These are phyloP conservation scores for Pythium aquatile DNA, from an alignment of 352 stramenopile genomes.

Conservation along the genomic window DNA sequence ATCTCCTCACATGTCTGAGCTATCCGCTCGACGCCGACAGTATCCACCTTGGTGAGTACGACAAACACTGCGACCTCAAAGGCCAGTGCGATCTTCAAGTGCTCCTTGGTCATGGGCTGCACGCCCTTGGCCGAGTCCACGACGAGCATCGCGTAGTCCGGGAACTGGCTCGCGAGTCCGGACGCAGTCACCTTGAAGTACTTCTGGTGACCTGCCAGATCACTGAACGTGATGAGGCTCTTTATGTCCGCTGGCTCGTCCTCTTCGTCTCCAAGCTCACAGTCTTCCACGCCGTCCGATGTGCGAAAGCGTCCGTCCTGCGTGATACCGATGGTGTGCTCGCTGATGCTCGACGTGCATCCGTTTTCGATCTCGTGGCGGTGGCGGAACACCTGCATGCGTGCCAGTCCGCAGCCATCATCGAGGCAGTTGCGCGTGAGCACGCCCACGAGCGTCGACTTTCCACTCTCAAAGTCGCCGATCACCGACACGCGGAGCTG, in stretches of 20 bases:
- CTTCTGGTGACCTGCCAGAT: slow-evolving; percentile 81
- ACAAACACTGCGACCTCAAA: slow-evolving; percentile 74
- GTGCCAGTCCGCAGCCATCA: slow-evolving; percentile 78
- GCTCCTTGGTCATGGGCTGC: slow-evolving; percentile 73
- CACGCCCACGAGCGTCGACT: slow-evolving; percentile 90
- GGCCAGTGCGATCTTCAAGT: slow-evolving; percentile 74
- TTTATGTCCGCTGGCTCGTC: slow-evolving; percentile 29
- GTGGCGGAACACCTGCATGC: slow-evolving; percentile 90
- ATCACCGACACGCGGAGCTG: slow-evolving; percentile 83
- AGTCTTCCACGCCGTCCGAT: slow-evolving; percentile 47
- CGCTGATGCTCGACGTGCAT: slow-evolving; percentile 85
- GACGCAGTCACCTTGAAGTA: slow-evolving; percentile 90
- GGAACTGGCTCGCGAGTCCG: slow-evolving; percentile 78
- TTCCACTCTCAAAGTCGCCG: slow-evolving; percentile 83
- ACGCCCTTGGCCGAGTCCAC: slow-evolving; percentile 67
- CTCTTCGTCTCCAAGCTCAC: slow-evolving; percentile 50
- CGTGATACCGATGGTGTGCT: slow-evolving; percentile 80
- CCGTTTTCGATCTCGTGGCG: slow-evolving; percentile 90
- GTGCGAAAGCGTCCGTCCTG: slow-evolving; percentile 56
- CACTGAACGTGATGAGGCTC: slow-evolving; percentile 64
- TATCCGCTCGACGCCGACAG: slow-evolving; percentile 42
- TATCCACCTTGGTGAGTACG: slow-evolving; percentile 79
- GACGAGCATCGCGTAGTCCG: slow-evolving; percentile 86
- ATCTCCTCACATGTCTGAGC: slow-evolving; percentile 49
- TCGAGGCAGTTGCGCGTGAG: slow-evolving; percentile 81